Evolutionary conservation across 495 filamentous ascomycete genomes (phyloP).

Genomic region (Tuber umbilicatum): DNA sequence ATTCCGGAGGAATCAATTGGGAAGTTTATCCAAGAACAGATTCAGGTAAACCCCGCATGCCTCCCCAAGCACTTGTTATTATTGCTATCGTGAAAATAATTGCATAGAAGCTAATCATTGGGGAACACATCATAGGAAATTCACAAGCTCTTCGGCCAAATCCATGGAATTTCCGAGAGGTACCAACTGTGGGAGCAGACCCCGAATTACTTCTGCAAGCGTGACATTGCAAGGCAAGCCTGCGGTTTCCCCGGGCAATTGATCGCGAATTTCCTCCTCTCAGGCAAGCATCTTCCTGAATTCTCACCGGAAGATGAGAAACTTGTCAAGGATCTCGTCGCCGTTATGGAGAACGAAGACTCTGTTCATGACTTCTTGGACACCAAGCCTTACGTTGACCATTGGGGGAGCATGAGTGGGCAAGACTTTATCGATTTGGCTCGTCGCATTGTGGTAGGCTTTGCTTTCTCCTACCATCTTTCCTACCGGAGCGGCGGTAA

Average conservation of each 20-base stretch:
- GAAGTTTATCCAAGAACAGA: not conserved
- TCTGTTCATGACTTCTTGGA: constrained; percentile 25
- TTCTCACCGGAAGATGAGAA: constrained; percentile 7
- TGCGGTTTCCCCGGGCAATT: not conserved
- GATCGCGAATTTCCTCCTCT: not conserved
- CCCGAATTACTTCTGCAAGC: not conserved
- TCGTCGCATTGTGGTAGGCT: not conserved
- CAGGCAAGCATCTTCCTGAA: not conserved
- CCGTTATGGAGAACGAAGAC: constrained; percentile 19
- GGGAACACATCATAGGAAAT: not conserved
- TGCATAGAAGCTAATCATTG: not conserved
- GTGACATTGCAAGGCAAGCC: not conserved
- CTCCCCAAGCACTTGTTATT: not conserved
- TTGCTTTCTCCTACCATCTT: not conserved
- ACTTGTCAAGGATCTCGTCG: constrained; percentile 17
- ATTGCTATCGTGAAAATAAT: not conserved
- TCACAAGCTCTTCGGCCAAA: not conserved
- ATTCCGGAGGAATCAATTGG: not conserved
- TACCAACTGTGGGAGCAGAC: not conserved
- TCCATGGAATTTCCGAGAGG: not conserved
- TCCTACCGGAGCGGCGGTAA: not conserved
- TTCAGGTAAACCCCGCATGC: not conserved
- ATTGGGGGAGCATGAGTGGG: constrained; percentile 21
- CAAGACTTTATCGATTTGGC: constrained; percentile 20
- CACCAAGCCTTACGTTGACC: constrained; percentile 30